Base-by-base conservation (phyloP, 768 basidiomycete species). In the Daedaleopsis nitida region DNA sequence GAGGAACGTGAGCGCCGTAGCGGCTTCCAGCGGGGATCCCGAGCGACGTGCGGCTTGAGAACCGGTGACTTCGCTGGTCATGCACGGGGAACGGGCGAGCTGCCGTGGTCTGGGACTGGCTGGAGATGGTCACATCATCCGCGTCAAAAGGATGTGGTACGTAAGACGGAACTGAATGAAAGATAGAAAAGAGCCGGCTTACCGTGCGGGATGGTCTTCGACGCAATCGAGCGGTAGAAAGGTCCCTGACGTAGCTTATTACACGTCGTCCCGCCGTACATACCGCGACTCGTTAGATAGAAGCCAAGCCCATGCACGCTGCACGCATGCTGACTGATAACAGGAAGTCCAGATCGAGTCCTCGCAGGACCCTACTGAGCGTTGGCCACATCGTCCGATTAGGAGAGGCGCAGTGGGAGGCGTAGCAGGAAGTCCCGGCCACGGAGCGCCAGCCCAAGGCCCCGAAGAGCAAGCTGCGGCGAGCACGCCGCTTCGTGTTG, bases 361-460 rank as follows among this genome's bases (percentile, higher is more conserved):
- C 52, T 38, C 23, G 17, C 21, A 34, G 52, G 42, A 13, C 32
- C 34, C 32, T 24, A 24, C 21, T 49, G 47, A 24, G 23, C 21
- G 23, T 27, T 24, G 47, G 23, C 21, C 47, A 27, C 43, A 38
- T 49, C 45, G 23, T n/a, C 43, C 23, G 16, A 49, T 27, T n/a
- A 27, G 47, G 7, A 52, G 44, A 2, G 42, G 6, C 55, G 42
- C 43, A 12, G 52, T 5, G 27, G 35, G 43, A 27, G 1, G 47
- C 8, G 48, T 13, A 32, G 16, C 23, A 48, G 35, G 43, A 57
- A 57, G 55, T 32, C 24, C 19, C 9, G 42, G 50, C 16, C 52
- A 23, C 60, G 60, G 60, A 62, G 60, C 60, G 60, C 60, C 51
- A 55, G 60, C 21, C 35, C 21, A 6, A 42, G 21, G 44, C 2